Evolutionary conservation across 805 yeast genomes (phyloP).

Genomic region (Wickerhamomyces ciferrii): DNA sequence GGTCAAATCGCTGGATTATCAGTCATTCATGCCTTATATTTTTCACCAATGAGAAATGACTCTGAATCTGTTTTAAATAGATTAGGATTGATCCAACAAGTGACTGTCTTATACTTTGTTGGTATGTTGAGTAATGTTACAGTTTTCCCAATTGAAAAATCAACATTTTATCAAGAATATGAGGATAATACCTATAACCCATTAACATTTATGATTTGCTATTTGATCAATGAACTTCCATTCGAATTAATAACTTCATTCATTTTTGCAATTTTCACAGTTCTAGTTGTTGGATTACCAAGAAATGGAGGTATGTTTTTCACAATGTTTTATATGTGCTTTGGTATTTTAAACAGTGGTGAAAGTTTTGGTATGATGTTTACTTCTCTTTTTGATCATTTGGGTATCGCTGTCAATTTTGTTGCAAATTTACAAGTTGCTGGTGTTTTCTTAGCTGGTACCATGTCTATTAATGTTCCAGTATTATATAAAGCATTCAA

Average conservation of each 20-base stretch:
- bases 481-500: constrained; percentile 63
- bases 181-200: constrained; percentile 69
- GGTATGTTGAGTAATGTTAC: constrained; percentile 81
- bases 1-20: constrained; percentile 41
- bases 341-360: constrained; percentile 56
- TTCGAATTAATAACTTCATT: constrained; percentile 57
- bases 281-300: constrained; percentile 70
- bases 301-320: constrained; percentile 64
- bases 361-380: constrained; percentile 82
- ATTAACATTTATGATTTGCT: constrained; percentile 58
- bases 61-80: constrained; percentile 56
- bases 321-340: constrained; percentile 47
- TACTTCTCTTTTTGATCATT: constrained; percentile 64
- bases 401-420: constrained; percentile 76
- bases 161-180: constrained; percentile 75
- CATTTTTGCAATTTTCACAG: constrained; percentile 56
- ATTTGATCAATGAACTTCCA: constrained; percentile 58
- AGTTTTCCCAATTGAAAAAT: constrained; percentile 68
- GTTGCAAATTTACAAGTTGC: constrained; percentile 61
- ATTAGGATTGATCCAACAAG: constrained; percentile 72
- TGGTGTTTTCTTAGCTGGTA: constrained; percentile 81
- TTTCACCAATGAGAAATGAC: constrained; percentile 47
- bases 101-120: constrained; percentile 65
- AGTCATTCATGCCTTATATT: constrained; percentile 60
- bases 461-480: constrained; percentile 76